Percentiles rank a stretch among this genome's conserved stretches.
Evolutionary conservation across 31 red algal genomes (phyloP).

Genomic region (Bonnemaisonia californica): DNA sequence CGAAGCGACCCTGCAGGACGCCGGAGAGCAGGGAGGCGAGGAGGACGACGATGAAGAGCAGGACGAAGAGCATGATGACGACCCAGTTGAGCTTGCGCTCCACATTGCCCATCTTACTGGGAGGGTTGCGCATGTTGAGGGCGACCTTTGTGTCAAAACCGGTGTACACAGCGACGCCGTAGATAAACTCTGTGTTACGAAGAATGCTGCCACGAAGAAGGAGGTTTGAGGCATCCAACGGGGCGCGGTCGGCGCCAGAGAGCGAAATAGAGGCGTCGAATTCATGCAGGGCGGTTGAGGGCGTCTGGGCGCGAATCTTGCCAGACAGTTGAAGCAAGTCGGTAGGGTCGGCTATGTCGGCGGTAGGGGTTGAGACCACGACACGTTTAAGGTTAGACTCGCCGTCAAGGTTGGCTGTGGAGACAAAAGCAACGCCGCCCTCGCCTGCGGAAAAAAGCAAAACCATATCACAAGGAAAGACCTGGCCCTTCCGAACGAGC

Average conservation of each 20-base stretch:
- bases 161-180: slow-evolving; percentile 79
- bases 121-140: slow-evolving; percentile 84
- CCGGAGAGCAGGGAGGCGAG: slow-evolving; percentile 45
- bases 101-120: slow-evolving; percentile 75
- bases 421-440: slow-evolving; percentile 75
- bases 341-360: slow-evolving; percentile 37
- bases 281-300: slow-evolving; percentile 52
- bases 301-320: slow-evolving; percentile 56
- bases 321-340: slow-evolving; percentile 42
- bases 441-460: slow-evolving; percentile 61
- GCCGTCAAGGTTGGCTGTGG: slow-evolving; percentile 82
- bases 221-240: slow-evolving; percentile 70
- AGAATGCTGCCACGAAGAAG: slow-evolving; percentile 79
- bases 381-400: slow-evolving; percentile 85
- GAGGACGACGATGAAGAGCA: slow-evolving; percentile 63
- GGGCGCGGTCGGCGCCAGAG: slow-evolving; percentile 23
- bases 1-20: slow-evolving; percentile 43
- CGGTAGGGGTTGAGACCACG: slow-evolving; percentile 38
- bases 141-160: slow-evolving; percentile 82
- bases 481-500: slow-evolving; percentile 67
- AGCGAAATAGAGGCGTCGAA: slow-evolving; percentile 65
- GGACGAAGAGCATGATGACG: slow-evolving; percentile 74
- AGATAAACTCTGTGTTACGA: slow-evolving; percentile 80
- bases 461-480: slow-evolving; percentile 82
- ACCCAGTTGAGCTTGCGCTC: slow-evolving; percentile 84